Percentiles rank a stretch among this genome's conserved stretches.
These are phyloP conservation scores for Solanum chilense DNA, from an alignment of 257 asterid genomes.

Conservation along the genomic window DNA sequence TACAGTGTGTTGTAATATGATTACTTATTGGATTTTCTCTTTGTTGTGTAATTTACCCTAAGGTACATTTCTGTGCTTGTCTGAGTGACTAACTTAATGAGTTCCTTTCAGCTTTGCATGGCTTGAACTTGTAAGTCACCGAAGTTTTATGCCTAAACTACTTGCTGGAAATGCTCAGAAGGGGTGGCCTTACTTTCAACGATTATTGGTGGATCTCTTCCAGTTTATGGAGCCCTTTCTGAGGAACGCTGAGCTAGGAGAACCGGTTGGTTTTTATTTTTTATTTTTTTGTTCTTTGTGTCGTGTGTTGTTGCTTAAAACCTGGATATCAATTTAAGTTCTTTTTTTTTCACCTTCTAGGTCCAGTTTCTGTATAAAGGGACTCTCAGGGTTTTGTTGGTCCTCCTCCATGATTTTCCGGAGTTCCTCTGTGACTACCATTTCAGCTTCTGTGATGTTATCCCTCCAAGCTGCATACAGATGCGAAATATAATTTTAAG, in stretches of 20 bases:
- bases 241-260: constrained; percentile 88
- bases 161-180: constrained; percentile 82
- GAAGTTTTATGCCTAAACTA: constrained; percentile 96
- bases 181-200: constrained; percentile 94
- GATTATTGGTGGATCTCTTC: constrained; percentile 77
- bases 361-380: constrained; percentile 86
- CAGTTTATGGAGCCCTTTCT: constrained; percentile 97
- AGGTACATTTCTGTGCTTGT: background rate
- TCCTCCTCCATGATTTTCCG: constrained; percentile 94
- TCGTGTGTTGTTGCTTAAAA: background rate
- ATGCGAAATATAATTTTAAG: constrained; percentile 92
- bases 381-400: constrained; percentile 87
- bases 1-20: background rate
- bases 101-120: constrained; percentile 81
- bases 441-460: constrained; percentile 98
- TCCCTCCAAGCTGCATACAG: constrained; percentile 96
- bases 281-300: background rate
- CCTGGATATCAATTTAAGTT: background rate
- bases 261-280: constrained; percentile 42
- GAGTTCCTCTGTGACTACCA: constrained; percentile 98
- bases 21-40: background rate
- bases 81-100: constrained; percentile 12
- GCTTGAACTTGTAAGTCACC: constrained; percentile 94
- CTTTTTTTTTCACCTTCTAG: constrained; percentile 21
- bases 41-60: background rate